These are phyloP conservation scores for Physcia stellaris DNA, from an alignment of 495 filamentous ascomycete species.

Conservation along the genomic window DNA sequence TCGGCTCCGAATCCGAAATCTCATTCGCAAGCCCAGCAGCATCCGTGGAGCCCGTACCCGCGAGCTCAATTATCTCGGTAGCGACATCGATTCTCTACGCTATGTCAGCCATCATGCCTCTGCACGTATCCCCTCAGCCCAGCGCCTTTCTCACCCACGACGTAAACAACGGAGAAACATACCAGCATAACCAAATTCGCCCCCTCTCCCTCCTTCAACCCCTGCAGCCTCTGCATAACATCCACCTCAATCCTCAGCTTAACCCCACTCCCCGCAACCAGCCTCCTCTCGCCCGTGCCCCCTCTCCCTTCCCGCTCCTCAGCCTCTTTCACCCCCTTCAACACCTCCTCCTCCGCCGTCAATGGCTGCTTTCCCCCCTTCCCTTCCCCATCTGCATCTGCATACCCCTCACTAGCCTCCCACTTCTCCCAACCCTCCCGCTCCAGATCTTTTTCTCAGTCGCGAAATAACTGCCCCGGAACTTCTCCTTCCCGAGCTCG, in stretches of 20 bases:
- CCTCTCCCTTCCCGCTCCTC: constrained; percentile 67
- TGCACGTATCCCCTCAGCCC: background rate
- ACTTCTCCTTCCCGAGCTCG: constrained; percentile 82
- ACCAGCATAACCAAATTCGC: constrained; percentile 70
- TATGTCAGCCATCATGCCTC: background rate
- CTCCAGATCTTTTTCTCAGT: constrained; percentile 53
- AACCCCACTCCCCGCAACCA: constrained; percentile 66
- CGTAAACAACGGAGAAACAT: constrained; percentile 18
- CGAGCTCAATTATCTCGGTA: constrained; percentile 67
- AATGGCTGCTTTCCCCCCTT: constrained; percentile 47
- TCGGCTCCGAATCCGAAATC: constrained; percentile 71
- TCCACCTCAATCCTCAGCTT: constrained; percentile 60
- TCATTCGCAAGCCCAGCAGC: constrained; percentile 26
- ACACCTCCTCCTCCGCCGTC: constrained; percentile 71
- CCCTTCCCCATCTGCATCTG: constrained; percentile 10
- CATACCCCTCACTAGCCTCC: constrained; percentile 27
- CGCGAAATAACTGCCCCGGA: constrained; percentile 66
- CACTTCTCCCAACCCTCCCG: constrained; percentile 63
- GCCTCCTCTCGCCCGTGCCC: constrained; percentile 77
- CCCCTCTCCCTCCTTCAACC: constrained; percentile 38
- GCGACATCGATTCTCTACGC: constrained; percentile 56
- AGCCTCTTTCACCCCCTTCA: constrained; percentile 62
- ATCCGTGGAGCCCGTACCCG: constrained; percentile 15
- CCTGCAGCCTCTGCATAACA: constrained; percentile 50
- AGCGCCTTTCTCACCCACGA: background rate